Conservation (phyloP, 2,329 filamentous ascomycete species). For the Phialophora expanda region DNA sequence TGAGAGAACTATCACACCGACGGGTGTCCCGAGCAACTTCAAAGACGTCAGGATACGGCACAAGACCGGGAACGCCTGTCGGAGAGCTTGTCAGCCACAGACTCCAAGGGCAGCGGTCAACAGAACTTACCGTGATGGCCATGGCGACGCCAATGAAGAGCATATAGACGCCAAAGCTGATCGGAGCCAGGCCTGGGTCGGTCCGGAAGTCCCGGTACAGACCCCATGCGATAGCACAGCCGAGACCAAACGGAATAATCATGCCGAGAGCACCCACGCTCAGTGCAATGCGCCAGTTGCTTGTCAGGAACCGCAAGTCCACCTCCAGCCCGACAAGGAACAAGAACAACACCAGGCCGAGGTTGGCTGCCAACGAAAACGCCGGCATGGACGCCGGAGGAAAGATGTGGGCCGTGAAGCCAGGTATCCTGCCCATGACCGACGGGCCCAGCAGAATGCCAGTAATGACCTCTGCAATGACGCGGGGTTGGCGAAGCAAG, state of each 20-base stretch:
- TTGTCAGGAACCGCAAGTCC: constrained; percentile 75
- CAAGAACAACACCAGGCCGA: constrained; percentile 82
- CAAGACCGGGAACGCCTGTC: constrained; percentile 78
- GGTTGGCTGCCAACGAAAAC: constrained; percentile 76
- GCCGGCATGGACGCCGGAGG: constrained; percentile 75
- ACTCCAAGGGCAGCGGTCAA: neutral
- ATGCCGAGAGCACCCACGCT: constrained; percentile 81
- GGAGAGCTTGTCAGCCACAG: constrained; percentile 16
- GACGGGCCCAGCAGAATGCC: constrained; percentile 85
- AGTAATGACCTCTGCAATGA: constrained; percentile 85
- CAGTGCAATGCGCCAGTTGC: constrained; percentile 79
- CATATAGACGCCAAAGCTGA: constrained; percentile 67
- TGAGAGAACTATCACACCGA: constrained; percentile 86
- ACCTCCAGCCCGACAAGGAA: constrained; percentile 89
- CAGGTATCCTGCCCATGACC: constrained; percentile 83
- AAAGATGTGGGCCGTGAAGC: constrained; percentile 78
- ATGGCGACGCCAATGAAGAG: constrained; percentile 92
- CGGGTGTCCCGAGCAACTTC: constrained; percentile 79
- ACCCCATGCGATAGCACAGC: constrained; percentile 79
- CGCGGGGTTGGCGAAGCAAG: constrained; percentile 76
- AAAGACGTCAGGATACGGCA: constrained; percentile 92
- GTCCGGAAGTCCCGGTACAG: constrained; percentile 74
- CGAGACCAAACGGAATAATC: constrained; percentile 80
- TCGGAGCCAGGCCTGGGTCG: constrained; percentile 61
- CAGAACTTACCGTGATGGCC: constrained; percentile 74